These are phyloP conservation scores for Globisporangium yorkense DNA, from an alignment of 352 stramenopile species.

Conservation along the genomic window DNA sequence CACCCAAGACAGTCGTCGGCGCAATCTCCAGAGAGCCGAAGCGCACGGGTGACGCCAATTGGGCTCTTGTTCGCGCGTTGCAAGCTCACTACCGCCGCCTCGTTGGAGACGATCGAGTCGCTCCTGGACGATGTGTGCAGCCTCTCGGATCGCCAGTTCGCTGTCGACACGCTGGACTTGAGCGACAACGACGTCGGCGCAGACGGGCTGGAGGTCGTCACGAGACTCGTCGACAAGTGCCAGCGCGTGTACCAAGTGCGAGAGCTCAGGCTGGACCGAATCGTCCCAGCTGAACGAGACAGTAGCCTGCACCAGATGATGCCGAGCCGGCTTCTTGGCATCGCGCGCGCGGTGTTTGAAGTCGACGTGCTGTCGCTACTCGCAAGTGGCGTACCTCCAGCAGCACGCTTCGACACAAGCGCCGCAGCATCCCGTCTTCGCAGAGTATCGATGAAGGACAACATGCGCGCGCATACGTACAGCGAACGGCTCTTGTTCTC, in stretches of 20 bases:
- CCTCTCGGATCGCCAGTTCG: neutral
- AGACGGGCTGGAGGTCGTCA: slow-evolving; percentile 4
- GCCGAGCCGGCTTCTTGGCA: slow-evolving; percentile 1
- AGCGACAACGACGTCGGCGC: slow-evolving; percentile 1
- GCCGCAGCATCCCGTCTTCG: neutral
- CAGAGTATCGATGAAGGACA: neutral
- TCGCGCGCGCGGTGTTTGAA: neutral
- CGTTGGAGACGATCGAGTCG: slow-evolving; percentile 1
- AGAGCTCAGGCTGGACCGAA: neutral
- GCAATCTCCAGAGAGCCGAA: no score
- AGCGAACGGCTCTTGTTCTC: neutral
- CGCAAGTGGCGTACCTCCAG: neutral
- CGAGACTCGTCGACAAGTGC: slow-evolving; percentile 5
- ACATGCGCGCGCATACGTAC: neutral
- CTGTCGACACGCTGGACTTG: slow-evolving; percentile 1
- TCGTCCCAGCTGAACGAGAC: neutral
- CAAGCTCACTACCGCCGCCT: neutral
- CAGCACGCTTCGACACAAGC: no score
- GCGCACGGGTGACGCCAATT: no score
- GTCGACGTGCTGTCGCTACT: neutral
- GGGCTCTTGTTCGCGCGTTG: neutral
- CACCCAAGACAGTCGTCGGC: no score
- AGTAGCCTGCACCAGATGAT: neutral
- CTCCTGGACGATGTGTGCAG: neutral
- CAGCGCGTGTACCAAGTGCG: neutral